These are phyloP conservation scores for Volvox reticuliferus DNA, from an alignment of 139 green algal species.

Conservation along the genomic window DNA sequence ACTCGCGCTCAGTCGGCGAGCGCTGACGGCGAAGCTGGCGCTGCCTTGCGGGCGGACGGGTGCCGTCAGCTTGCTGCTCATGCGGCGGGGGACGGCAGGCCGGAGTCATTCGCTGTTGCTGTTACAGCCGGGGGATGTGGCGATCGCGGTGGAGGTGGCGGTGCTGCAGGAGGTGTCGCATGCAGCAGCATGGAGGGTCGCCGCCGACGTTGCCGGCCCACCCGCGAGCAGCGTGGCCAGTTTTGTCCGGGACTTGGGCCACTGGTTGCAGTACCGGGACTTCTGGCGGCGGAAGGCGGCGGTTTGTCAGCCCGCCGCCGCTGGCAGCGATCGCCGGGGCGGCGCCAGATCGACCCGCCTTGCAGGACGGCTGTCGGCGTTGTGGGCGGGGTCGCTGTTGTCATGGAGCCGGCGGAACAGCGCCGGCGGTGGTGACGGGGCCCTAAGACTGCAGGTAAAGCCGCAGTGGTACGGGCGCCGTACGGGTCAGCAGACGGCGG, in stretches of 20 bases:
- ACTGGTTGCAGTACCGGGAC: conserved; percentile 29
- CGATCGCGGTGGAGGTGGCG: conserved; percentile 14
- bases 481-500: not conserved
- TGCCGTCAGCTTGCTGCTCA: not conserved
- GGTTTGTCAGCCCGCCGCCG: not conserved
- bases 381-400: not conserved
- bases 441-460: not conserved
- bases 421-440: not conserved
- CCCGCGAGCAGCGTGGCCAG: not conserved
- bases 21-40: not conserved
- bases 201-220: not conserved
- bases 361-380: not conserved
- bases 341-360: not conserved
- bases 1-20: not conserved
- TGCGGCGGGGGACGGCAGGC: not conserved
- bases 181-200: not conserved
- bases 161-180: not conserved
- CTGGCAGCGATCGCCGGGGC: not conserved
- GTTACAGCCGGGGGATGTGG: conserved; percentile 6
- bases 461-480: not conserved
- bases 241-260: conserved; percentile 14
- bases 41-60: not conserved
- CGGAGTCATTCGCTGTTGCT: conserved; percentile 11
- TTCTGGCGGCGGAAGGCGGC: not conserved
- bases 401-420: not conserved